Conservation (phyloP, 1,284 basidiomycete genomes). For the Nidula niveotomentosa region DNA sequence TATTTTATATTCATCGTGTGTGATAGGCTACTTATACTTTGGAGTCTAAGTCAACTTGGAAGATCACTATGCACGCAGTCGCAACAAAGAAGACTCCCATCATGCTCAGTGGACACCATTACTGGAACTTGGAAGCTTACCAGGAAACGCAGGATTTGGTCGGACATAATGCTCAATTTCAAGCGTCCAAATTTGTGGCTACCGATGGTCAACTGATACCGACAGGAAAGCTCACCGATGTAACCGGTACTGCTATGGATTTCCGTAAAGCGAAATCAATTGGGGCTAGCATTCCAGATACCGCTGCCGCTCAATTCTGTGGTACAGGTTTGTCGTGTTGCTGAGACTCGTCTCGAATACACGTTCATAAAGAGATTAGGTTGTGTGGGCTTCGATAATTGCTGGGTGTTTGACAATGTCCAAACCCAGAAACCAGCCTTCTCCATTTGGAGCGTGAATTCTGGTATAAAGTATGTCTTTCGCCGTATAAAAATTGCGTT, state of each 20-base stretch:
- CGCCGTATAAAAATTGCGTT: neutral
- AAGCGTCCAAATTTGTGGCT: constrained; percentile 36
- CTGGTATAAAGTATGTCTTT: constrained; percentile 39
- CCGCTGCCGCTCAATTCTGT: constrained; percentile 32
- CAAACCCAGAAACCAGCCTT: constrained; percentile 28
- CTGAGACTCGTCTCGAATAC: neutral
- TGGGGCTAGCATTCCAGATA: constrained; percentile 34
- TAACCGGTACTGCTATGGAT: constrained; percentile 39
- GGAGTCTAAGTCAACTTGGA: constrained; percentile 34
- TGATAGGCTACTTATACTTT: constrained; percentile 36
- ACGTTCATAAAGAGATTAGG: constrained; percentile 16
- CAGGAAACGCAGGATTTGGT: constrained; percentile 38
- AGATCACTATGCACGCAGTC: constrained; percentile 37
- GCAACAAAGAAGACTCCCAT: constrained; percentile 43
- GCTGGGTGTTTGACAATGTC: constrained; percentile 41
- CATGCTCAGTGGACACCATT: constrained; percentile 42
- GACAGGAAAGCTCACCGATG: constrained; percentile 35
- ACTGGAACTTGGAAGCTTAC: constrained; percentile 50
- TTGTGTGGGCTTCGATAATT: constrained; percentile 45
- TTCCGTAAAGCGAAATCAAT: constrained; percentile 43
- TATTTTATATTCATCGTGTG: neutral
- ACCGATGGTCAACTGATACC: constrained; percentile 45
- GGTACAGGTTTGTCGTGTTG: constrained; percentile 32
- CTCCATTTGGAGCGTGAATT: constrained; percentile 42
- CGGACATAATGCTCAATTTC: constrained; percentile 37